Conservation (phyloP, 345 rosid species). For the Erysimum cheiranthoides region DNA sequence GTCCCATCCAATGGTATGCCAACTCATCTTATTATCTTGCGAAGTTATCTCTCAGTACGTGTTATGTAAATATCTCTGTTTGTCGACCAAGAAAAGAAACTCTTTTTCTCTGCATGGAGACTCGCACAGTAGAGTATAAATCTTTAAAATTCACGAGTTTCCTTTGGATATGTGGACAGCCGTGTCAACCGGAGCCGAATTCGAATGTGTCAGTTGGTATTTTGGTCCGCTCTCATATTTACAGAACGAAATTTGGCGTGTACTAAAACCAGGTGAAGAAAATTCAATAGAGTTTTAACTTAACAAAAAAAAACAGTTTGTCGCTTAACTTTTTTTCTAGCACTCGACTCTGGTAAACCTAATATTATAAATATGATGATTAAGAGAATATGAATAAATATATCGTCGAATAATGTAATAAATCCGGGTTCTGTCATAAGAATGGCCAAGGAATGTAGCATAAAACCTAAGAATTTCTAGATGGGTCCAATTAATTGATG, state of each 20-base stretch:
- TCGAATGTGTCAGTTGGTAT: neutral
- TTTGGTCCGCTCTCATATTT: neutral
- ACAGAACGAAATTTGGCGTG: neutral
- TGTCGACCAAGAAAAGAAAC: neutral
- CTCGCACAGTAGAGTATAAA: neutral
- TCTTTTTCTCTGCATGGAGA: constrained; percentile 34
- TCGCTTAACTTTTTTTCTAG: neutral
- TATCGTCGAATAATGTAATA: constrained; percentile 23
- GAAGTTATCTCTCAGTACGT: constrained; percentile 22
- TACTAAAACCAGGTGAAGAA: neutral
- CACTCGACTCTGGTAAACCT: neutral
- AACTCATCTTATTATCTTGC: constrained; percentile 31
- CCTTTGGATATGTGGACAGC: neutral
- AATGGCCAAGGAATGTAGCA: constrained; percentile 45
- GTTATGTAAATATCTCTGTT: constrained; percentile 16
- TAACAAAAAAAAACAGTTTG: neutral
- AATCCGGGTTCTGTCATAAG: constrained; percentile 19
- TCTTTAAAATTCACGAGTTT: neutral
- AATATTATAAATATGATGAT: constrained; percentile 10
- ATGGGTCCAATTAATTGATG: constrained; percentile 38
- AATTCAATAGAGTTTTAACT: neutral
- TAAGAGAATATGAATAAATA: constrained; percentile 34
- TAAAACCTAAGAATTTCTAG: constrained; percentile 19
- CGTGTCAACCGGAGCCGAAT: neutral
- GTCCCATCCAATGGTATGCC: constrained; percentile 37